These are phyloP conservation scores for Knoxdaviesia capensis DNA, from an alignment of 2,329 filamentous ascomycete genomes.

Conservation along the genomic window DNA sequence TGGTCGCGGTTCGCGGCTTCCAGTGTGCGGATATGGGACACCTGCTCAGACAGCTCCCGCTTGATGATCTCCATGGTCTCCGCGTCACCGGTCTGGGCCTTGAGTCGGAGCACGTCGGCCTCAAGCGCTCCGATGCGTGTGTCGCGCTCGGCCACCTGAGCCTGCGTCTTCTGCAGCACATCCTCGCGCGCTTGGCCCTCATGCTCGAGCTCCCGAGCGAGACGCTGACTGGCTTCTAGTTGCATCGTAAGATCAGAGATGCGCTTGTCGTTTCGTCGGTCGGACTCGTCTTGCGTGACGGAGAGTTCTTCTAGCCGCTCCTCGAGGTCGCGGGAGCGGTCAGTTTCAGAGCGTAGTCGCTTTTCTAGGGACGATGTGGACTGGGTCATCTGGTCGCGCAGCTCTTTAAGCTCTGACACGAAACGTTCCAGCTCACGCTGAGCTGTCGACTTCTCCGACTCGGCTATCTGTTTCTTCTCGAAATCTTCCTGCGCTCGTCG, in stretches of 20 bases:
- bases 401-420: slow-evolving; percentile 28
- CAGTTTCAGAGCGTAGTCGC: slow-evolving; percentile 48
- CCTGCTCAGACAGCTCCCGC: slow-evolving; percentile 74
- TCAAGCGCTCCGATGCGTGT: slow-evolving; percentile 54
- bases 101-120: slow-evolving; percentile 63
- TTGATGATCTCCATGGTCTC: slow-evolving; percentile 76
- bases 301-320: slow-evolving; percentile 64
- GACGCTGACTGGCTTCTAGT: slow-evolving; percentile 22
- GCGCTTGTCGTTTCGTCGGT: slow-evolving; percentile 37
- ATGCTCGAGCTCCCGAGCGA: slow-evolving; percentile 35
- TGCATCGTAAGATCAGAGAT: slow-evolving; percentile 33
- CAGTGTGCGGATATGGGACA: slow-evolving; percentile 71
- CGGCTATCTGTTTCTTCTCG: slow-evolving; percentile 40
- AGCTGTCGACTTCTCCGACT: slow-evolving; percentile 30
- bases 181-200: slow-evolving; percentile 35
- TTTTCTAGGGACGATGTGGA: slow-evolving; percentile 48
- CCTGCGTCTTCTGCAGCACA: slow-evolving; percentile 39
- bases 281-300: slow-evolving; percentile 45
- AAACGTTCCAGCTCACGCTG: slow-evolving; percentile 27
- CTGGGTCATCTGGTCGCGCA: slow-evolving; percentile 26
- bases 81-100: slow-evolving; percentile 68
- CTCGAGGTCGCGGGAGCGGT: slow-evolving; percentile 51
- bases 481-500: slow-evolving; percentile 73
- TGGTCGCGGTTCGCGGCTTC: slow-evolving; percentile 70
- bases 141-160: slow-evolving; percentile 49